Evolutionary conservation across 1,139 yeast genomes (phyloP).

Genomic region (Pichia sp.): DNA sequence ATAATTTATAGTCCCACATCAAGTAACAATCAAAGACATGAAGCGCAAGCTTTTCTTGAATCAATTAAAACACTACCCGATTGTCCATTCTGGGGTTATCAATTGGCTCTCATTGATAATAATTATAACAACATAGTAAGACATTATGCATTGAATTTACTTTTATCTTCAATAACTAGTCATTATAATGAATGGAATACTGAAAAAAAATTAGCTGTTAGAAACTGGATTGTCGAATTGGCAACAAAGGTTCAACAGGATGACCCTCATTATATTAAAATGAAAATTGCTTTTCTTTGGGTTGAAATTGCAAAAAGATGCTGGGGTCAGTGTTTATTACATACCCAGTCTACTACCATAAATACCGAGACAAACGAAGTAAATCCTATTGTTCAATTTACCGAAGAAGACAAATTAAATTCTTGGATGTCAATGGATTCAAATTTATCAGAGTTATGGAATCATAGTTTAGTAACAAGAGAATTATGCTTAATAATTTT

Average conservation of each 20-base stretch:
- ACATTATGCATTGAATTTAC: constrained; percentile 80
- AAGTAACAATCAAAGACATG: constrained; percentile 54
- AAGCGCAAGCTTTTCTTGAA: constrained; percentile 71
- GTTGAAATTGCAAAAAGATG: constrained; percentile 85
- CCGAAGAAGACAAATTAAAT: constrained; percentile 42
- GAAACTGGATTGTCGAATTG: constrained; percentile 80
- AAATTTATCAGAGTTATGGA: constrained; percentile 72
- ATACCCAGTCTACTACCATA: not conserved
- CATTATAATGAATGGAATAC: constrained; percentile 51
- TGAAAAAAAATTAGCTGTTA: constrained; percentile 61
- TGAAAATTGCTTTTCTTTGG: constrained; percentile 86
- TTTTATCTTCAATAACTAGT: constrained; percentile 61
- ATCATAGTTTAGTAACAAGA: constrained; percentile 51
- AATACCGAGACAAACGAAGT: not conserved
- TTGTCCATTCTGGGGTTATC: constrained; percentile 91
- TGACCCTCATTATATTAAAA: constrained; percentile 88
- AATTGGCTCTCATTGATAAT: constrained; percentile 62
- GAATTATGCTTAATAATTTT: constrained; percentile 74
- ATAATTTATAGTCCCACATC: constrained; percentile 72
- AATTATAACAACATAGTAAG: constrained; percentile 64
- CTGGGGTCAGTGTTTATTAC: constrained; percentile 61
- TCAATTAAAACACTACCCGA: constrained; percentile 69
- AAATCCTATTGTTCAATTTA: constrained; percentile 18
- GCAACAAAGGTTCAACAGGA: constrained; percentile 49
- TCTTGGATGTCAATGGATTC: constrained; percentile 94